Evolutionary conservation across 2,329 filamentous ascomycete species (phyloP).

Genomic region (Ploettnerulaceae sp.): DNA sequence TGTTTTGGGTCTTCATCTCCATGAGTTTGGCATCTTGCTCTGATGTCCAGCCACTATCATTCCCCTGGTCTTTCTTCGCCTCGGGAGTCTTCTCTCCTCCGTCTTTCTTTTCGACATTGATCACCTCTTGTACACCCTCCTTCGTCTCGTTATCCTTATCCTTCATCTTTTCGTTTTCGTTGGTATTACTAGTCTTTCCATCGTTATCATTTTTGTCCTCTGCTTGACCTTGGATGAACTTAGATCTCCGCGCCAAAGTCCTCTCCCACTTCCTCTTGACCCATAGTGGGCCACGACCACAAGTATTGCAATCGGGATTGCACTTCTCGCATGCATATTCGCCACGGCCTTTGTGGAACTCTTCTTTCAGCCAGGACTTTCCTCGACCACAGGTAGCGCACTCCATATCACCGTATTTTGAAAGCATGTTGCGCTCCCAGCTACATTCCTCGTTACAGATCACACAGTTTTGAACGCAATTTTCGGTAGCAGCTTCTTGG

Average conservation of each 20-base stretch:
- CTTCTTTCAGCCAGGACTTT: constrained; percentile 2
- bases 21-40: constrained; percentile 27
- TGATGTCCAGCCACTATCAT: constrained; percentile 20
- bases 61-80: constrained; percentile 1
- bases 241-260: constrained; percentile 2
- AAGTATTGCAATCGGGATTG: constrained; percentile 7
- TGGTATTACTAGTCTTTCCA: constrained; percentile 1
- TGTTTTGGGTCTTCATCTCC: constrained; percentile 26
- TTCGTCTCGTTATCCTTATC: constrained; percentile 1
- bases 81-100: not conserved
- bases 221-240: not conserved
- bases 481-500: not conserved
- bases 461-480: not conserved
- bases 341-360: constrained; percentile 7
- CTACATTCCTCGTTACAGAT: constrained; percentile 3
- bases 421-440: constrained; percentile 8
- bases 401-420: constrained; percentile 5
- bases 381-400: constrained; percentile 4
- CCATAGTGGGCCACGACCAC: constrained; percentile 8
- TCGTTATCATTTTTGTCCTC: not conserved
- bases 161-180: not conserved
- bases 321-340: constrained; percentile 11
- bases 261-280: constrained; percentile 5
- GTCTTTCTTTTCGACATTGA: not conserved
- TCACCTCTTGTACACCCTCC: constrained; percentile 2